Evolutionary conservation across 2,329 filamentous ascomycete species (phyloP), one percentile per base, ranked within the genome.

Genomic region (Corniculantispora saksenae): DNA sequence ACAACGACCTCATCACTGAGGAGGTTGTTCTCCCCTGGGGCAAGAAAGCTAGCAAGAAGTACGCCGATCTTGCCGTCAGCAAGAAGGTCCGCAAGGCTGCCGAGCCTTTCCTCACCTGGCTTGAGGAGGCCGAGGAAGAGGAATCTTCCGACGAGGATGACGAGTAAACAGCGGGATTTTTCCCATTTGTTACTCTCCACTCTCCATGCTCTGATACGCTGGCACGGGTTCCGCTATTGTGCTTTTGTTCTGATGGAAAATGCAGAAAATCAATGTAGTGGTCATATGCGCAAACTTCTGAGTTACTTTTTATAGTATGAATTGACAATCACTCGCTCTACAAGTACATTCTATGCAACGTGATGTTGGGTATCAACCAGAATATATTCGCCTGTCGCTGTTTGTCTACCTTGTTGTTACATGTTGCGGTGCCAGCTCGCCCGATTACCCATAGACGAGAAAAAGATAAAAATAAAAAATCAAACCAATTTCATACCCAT

Each of bases 41-140:
- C 70, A 86, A 87, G 76, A 97, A 95, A 85, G 93, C 94, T 66
- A 97, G 93, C 87, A 97, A 97, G 90, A 97, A 97, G 84, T 98
- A 98, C 77, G 92, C 96, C 72, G 94, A 98, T 77, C 80, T 96
- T 67, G 77, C 89, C 66, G 94, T 89, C 67, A 97, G 93, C 82
- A 94, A 93, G 85, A 97, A 96, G 86, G 93, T 98, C 68, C 93
- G 94, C 82, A 94, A 96, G 84, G 91, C 92, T 70, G 93, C 95
- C 62, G 91, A 96, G 83, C 90, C 92, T 69, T 99, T 99, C 86
- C 85, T 97, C 74, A 91, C 89, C 72, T 98, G 94, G 94, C 92
- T 98, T 66, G 88, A 92, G 71, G 92, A 91, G 79, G 94, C 94
- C 62, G 91, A 94, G 78, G 88, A 90, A 68, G 89, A 91, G 69